A percentile compares a stretch with the other conserved stretches of the same genome.
Evolutionary conservation across 2,329 filamentous ascomycete genomes (phyloP).

Genomic region (Diaporthe citrichinensis): DNA sequence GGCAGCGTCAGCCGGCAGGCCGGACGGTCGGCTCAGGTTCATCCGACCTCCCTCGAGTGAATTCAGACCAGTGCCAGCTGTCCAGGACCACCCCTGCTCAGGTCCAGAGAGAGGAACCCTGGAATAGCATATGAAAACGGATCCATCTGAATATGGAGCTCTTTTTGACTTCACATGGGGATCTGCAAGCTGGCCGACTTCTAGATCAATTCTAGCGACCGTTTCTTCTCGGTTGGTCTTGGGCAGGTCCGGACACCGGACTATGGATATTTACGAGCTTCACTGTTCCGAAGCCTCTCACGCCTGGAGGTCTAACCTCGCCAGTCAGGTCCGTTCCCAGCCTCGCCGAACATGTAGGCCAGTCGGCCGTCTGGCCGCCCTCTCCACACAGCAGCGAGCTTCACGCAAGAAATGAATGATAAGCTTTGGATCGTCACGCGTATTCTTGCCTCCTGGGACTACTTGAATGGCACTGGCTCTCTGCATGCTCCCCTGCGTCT

Average conservation of each 20-base stretch:
- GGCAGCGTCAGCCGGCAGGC: conserved; percentile 14
- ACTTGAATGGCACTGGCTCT: not conserved
- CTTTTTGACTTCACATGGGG: conserved; percentile 34
- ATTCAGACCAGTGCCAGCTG: not conserved
- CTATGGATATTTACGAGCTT: not conserved
- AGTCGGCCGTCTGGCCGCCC: not conserved
- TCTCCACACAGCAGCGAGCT: not conserved
- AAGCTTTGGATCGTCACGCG: conserved; percentile 12
- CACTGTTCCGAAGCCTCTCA: not conserved
- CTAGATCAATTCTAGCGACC: conserved; percentile 36
- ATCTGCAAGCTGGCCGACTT: conserved; percentile 29
- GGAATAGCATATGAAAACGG: conserved; percentile 29
- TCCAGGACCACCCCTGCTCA: conserved; percentile 12
- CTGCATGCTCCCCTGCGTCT: not conserved
- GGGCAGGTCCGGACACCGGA: not conserved
- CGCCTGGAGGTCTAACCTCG: not conserved
- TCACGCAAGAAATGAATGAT: not conserved
- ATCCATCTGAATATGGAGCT: conserved; percentile 21
- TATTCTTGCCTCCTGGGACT: not conserved
- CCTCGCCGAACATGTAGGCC: not conserved
- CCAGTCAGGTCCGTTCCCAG: no score
- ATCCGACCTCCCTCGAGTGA: not conserved
- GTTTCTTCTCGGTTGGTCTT: not conserved
- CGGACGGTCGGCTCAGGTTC: conserved; percentile 29
- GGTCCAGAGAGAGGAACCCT: not conserved